These are phyloP conservation scores for Fusarium drepaniforme DNA, from an alignment of 2,329 filamentous ascomycete species.

Conservation along the genomic window DNA sequence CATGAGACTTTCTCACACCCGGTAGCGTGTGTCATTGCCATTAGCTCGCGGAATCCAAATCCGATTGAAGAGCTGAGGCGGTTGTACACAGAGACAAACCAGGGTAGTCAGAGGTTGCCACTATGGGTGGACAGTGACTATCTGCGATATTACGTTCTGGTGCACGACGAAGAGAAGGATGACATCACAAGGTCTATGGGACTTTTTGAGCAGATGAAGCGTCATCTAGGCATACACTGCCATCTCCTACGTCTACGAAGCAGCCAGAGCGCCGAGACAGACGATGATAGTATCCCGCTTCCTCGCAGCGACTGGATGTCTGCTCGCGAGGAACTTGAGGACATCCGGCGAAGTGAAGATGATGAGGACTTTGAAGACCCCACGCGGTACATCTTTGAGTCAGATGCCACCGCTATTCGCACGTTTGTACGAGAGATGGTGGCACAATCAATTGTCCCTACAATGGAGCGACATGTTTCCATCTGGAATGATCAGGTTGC, in stretches of 20 bases:
- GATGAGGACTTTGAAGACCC: slow-evolving; percentile 78
- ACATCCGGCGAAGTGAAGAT: slow-evolving; percentile 76
- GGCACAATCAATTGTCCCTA: slow-evolving; percentile 92
- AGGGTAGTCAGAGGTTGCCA: slow-evolving; percentile 79
- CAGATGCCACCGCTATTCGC: slow-evolving; percentile 87
- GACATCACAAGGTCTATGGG: slow-evolving; percentile 91
- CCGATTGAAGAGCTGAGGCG: slow-evolving; percentile 90
- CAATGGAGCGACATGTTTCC: slow-evolving; percentile 92
- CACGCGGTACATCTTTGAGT: slow-evolving; percentile 88
- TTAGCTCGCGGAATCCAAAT: slow-evolving; percentile 86
- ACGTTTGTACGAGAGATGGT: slow-evolving; percentile 95
- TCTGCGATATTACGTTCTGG: slow-evolving; percentile 93
- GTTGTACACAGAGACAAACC: slow-evolving; percentile 87
- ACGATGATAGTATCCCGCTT: slow-evolving; percentile 88
- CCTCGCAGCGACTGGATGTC: slow-evolving; percentile 91
- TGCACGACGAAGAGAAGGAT: slow-evolving; percentile 96
- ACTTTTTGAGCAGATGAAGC: slow-evolving; percentile 98
- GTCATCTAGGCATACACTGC: slow-evolving; percentile 96
- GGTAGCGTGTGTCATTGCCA: slow-evolving; percentile 93
- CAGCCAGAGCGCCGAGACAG: slow-evolving; percentile 85
- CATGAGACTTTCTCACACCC: slow-evolving; percentile 97
- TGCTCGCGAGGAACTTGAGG: slow-evolving; percentile 83
- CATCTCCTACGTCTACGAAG: slow-evolving; percentile 90
- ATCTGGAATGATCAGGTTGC: slow-evolving; percentile 98
- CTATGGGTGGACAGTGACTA: slow-evolving; percentile 93